These are phyloP conservation scores for Melanogaster broomeanus DNA, from an alignment of 768 basidiomycete genomes.

Conservation along the genomic window DNA sequence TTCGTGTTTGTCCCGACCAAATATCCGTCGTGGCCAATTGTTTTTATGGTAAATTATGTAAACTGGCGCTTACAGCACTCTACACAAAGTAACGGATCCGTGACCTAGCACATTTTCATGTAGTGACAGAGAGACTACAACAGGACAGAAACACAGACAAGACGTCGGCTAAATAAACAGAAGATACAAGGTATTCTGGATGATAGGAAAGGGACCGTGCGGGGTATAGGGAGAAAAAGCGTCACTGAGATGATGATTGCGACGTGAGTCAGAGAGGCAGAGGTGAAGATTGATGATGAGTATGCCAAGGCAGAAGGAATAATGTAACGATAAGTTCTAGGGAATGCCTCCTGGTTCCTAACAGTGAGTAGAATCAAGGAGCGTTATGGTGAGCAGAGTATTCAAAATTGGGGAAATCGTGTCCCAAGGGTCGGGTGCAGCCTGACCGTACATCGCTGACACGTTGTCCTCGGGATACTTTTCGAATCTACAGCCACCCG, in stretches of 20 bases:
- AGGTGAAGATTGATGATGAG: conserved; percentile 10
- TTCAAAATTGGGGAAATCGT: conserved; percentile 77
- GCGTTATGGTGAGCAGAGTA: conserved; percentile 49
- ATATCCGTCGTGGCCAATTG: conserved; percentile 21
- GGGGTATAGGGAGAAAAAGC: conserved; percentile 10
- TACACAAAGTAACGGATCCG: too few relatives aligned
- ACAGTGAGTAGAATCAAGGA: conserved; percentile 5
- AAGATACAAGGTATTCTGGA: background rate
- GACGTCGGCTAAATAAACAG: background rate
- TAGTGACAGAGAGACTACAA: conserved; percentile 3
- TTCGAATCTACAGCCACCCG: conserved; percentile 56
- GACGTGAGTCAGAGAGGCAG: too few relatives aligned
- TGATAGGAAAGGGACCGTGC: conserved; percentile 8
- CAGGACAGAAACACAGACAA: background rate
- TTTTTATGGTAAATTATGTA: too few relatives aligned
- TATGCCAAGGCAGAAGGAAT: conserved; percentile 7
- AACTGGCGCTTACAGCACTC: background rate
- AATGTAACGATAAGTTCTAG: conserved; percentile 9
- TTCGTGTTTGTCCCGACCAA: conserved; percentile 35
- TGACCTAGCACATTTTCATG: too few relatives aligned
- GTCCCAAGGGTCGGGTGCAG: conserved; percentile 58
- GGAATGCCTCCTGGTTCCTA: background rate
- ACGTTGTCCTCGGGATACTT: conserved; percentile 76
- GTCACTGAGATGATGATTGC: conserved; percentile 2
- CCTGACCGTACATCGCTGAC: conserved; percentile 57